These are phyloP conservation scores for Diaporthe sp. DNA, from an alignment of 2,329 filamentous ascomycete species.

Conservation along the genomic window DNA sequence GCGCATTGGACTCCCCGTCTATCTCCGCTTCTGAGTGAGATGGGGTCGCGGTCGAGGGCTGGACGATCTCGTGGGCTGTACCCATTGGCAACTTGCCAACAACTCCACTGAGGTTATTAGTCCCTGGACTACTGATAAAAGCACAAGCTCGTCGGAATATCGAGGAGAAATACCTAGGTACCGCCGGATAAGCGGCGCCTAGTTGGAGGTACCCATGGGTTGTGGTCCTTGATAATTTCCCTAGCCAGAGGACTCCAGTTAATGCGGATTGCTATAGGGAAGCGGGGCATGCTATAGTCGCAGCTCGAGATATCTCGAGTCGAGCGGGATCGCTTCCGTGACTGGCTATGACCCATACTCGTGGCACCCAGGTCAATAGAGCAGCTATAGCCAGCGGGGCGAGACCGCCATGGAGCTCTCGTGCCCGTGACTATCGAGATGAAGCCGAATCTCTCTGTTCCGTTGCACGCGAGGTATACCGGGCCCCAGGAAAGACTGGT, in stretches of 20 bases:
- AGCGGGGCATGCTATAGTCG: slow-evolving; percentile 16
- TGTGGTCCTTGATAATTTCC: slow-evolving; percentile 12
- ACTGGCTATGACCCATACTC: not conserved
- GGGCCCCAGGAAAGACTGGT: not conserved
- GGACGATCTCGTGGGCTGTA: not conserved
- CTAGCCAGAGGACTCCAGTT: not conserved
- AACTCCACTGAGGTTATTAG: not conserved
- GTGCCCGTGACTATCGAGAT: slow-evolving; percentile 7
- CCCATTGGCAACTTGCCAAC: not conserved
- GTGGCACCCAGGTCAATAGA: slow-evolving; percentile 2
- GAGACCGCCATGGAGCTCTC: slow-evolving; percentile 4
- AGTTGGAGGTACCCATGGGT: not conserved
- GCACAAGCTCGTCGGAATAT: not conserved
- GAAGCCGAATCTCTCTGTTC: not conserved
- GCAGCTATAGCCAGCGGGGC: not conserved
- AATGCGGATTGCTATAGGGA: slow-evolving; percentile 11
- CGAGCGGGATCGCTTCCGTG: not conserved
- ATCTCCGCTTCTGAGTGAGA: slow-evolving; percentile 15
- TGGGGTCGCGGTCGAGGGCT: not conserved
- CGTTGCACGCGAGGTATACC: not conserved
- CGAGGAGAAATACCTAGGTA: slow-evolving; percentile 22
- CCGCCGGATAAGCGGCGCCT: slow-evolving; percentile 1
- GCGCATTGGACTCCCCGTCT: not conserved
- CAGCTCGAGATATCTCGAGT: not conserved
- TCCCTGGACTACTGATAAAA: not conserved